Percentiles rank a stretch among this genome's conserved stretches.
These are phyloP conservation scores for Leptographium galeiforme DNA, from an alignment of 2,329 filamentous ascomycete species.

Conservation along the genomic window DNA sequence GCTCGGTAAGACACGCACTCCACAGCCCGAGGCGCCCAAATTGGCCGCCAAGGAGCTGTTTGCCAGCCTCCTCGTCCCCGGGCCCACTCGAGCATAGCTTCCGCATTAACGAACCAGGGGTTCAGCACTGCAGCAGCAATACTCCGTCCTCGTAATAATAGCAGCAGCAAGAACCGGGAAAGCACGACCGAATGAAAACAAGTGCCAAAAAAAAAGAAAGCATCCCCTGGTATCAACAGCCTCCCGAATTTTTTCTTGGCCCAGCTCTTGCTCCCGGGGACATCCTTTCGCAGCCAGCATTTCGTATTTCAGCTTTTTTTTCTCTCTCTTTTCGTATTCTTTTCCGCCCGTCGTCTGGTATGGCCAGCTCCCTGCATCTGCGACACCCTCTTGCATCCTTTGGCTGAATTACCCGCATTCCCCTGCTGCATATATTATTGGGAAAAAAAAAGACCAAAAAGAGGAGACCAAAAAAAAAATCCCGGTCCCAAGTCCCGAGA, in stretches of 20 bases:
- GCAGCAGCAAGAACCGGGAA: neutral
- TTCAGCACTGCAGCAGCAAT: neutral
- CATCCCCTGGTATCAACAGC: conserved; percentile 4
- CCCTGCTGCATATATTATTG: too few species aligned
- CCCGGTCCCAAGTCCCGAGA: neutral
- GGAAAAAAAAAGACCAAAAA: neutral
- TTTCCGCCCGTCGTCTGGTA: neutral
- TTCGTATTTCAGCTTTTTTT: neutral
- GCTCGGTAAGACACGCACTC: too few species aligned
- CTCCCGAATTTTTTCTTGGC: conserved; percentile 1
- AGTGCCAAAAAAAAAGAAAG: neutral
- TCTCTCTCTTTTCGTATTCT: neutral
- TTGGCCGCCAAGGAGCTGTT: neutral
- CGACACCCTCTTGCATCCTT: neutral
- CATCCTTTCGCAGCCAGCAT: neutral
- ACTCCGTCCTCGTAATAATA: too few species aligned
- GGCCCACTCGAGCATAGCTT: neutral
- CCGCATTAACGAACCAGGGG: neutral
- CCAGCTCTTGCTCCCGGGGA: neutral
- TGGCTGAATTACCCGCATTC: neutral
- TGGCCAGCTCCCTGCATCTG: neutral
- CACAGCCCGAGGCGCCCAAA: neutral
- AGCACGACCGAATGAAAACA: neutral
- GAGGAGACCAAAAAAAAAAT: neutral
- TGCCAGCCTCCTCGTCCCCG: neutral